Evolutionary conservation across 306 rosid genomes (phyloP).

Genomic region (Casuarina cunninghamiana): DNA sequence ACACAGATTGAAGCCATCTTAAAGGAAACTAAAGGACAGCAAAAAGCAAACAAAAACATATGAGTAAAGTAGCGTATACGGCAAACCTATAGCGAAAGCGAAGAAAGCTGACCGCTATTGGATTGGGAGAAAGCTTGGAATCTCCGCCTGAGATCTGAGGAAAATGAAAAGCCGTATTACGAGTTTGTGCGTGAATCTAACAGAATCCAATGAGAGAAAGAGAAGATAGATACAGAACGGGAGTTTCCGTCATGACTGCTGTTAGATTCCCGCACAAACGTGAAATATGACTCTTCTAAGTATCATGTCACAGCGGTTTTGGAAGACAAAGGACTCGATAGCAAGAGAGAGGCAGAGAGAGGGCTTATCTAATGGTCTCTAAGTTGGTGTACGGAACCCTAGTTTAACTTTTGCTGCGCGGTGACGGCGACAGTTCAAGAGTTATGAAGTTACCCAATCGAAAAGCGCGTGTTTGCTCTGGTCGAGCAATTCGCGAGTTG

Average conservation of each 20-base stretch:
- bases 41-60: no score
- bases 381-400: not conserved
- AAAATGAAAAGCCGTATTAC: conserved; percentile 30
- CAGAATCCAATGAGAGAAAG: not conserved
- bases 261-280: conserved; percentile 33
- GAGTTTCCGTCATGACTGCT: not conserved
- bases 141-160: not conserved
- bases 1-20: no score
- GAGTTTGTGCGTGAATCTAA: conserved; percentile 40
- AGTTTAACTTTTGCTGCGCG: not conserved
- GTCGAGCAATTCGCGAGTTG: no score
- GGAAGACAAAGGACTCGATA: not conserved
- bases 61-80: no score
- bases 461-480: no score
- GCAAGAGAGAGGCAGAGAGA: not conserved
- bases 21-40: not conserved
- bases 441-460: no score
- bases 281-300: conserved; percentile 21
- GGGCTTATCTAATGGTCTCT: not conserved
- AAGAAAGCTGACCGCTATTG: not conserved
- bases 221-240: not conserved
- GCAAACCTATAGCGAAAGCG: not conserved
- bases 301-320: not conserved
- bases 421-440: no score
- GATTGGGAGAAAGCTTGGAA: not conserved